These are phyloP conservation scores for Trypanosomatidae sp. DNA, from an alignment of 208 protist genomes.

Conservation along the genomic window DNA sequence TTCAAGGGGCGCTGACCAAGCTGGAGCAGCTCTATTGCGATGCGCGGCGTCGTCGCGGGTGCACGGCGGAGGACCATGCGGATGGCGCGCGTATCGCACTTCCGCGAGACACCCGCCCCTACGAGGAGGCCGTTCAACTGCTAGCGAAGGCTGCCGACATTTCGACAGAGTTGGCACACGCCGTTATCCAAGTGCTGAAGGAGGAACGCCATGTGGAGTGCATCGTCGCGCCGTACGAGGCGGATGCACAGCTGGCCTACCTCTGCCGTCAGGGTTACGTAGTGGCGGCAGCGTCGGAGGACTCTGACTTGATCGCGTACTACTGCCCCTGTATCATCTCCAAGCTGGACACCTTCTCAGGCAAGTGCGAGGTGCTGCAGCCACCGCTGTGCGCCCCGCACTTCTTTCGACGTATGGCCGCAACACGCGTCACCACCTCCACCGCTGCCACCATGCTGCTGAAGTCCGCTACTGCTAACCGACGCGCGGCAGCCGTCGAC, in stretches of 20 bases:
- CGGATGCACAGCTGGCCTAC: slow-evolving; percentile 98
- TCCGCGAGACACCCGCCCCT: slow-evolving; percentile 13
- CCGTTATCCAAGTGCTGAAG: slow-evolving; percentile 64
- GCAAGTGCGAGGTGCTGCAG: slow-evolving; percentile 52
- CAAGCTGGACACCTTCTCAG: slow-evolving; percentile 60
- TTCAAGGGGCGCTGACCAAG: slow-evolving; percentile 38
- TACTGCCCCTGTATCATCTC: slow-evolving; percentile 80
- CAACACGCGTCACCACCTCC: not conserved
- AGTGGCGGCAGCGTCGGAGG: slow-evolving; percentile 96
- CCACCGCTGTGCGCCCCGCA: slow-evolving; percentile 33
- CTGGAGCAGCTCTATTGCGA: slow-evolving; percentile 43
- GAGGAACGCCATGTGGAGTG: slow-evolving; percentile 81
- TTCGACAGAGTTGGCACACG: slow-evolving; percentile 73
- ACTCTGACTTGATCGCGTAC: slow-evolving; percentile 98
- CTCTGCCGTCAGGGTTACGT: slow-evolving; percentile 90
- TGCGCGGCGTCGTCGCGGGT: slow-evolving; percentile 13
- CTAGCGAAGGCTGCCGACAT: slow-evolving; percentile 77
- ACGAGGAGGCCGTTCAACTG: slow-evolving; percentile 44
- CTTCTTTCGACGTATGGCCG: slow-evolving; percentile 38
- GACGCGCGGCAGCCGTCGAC: not conserved
- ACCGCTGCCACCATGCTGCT: not conserved
- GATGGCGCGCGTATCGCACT: not conserved
- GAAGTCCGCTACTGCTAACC: not conserved
- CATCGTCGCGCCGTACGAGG: slow-evolving; percentile 99
- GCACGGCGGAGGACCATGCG: not conserved